Evolutionary conservation across 805 yeast species (phyloP).

Genomic region (Pichia exigua): DNA sequence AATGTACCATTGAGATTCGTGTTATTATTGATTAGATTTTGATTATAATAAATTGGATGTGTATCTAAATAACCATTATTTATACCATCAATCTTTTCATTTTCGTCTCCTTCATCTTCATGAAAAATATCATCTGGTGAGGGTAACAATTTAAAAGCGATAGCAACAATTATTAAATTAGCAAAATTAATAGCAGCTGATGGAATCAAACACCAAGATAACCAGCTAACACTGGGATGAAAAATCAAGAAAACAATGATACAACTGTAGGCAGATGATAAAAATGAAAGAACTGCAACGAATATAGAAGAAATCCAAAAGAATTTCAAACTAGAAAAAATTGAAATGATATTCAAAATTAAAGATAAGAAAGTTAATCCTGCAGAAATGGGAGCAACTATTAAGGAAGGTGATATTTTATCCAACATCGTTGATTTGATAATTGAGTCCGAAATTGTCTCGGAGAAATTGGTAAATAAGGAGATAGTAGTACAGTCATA

Average conservation of each 20-base stretch:
- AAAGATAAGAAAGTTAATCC: constrained; percentile 47
- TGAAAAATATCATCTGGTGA: constrained; percentile 2
- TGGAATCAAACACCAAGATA: constrained; percentile 65
- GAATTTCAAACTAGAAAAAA: constrained; percentile 6
- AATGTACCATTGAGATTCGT: not conserved
- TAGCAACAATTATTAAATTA: constrained; percentile 41
- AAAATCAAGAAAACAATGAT: constrained; percentile 50
- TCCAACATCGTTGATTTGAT: constrained; percentile 31
- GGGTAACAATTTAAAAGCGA: constrained; percentile 26
- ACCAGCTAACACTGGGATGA: constrained; percentile 61
- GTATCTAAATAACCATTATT: not conserved
- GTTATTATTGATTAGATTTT: not conserved
- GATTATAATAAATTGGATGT: not conserved
- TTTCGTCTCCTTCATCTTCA: constrained; percentile 11
- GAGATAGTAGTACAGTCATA: constrained; percentile 31
- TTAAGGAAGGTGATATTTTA: constrained; percentile 44
- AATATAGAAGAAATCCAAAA: constrained; percentile 37
- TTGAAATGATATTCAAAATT: constrained; percentile 30
- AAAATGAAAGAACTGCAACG: constrained; percentile 41
- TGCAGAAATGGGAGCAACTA: constrained; percentile 60
- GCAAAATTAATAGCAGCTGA: constrained; percentile 52
- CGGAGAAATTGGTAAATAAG: constrained; percentile 1
- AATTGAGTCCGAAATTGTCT: not conserved
- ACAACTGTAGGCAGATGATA: constrained; percentile 47
- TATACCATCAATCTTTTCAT: not conserved